These are phyloP conservation scores for Pogostemon cablin DNA, from an alignment of 257 asterid species.

Conservation along the genomic window DNA sequence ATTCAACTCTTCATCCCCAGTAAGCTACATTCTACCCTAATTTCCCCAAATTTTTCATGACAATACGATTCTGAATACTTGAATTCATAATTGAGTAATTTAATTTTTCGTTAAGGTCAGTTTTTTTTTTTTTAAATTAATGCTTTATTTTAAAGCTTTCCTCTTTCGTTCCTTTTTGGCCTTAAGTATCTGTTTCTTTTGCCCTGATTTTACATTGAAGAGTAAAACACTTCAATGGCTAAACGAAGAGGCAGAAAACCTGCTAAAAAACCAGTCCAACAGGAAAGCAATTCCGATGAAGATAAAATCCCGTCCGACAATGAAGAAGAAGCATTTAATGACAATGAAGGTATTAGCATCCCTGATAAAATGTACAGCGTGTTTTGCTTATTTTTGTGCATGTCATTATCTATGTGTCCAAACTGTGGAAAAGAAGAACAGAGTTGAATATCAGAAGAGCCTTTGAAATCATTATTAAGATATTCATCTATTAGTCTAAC, in stretches of 20 bases:
- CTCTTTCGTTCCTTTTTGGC: not conserved
- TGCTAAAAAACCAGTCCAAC: slow-evolving; percentile 25
- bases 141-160: not conserved
- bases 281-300: slow-evolving; percentile 12
- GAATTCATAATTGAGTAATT: too few species aligned
- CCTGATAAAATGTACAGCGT: not conserved
- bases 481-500: slow-evolving; percentile 1
- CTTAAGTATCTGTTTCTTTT: not conserved
- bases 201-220: slow-evolving; percentile 15
- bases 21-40: not conserved
- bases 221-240: slow-evolving; percentile 40
- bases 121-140: too few species aligned
- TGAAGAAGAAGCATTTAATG: slow-evolving; percentile 36
- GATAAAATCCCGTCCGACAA: slow-evolving; percentile 29
- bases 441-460: not conserved
- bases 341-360: slow-evolving; percentile 42
- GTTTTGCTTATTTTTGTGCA: slow-evolving; percentile 5
- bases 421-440: not conserved
- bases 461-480: not conserved
- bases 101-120: too few species aligned
- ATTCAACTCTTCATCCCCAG: not conserved
- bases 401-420: not conserved
- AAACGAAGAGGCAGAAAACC: slow-evolving; percentile 40
- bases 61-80: not conserved
- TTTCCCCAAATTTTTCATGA: slow-evolving; percentile 9